A percentile compares a stretch with the other conserved stretches of the same genome.
Evolutionary conservation across 139 green algal species (phyloP).

Genomic region (Chlorella sp.): DNA sequence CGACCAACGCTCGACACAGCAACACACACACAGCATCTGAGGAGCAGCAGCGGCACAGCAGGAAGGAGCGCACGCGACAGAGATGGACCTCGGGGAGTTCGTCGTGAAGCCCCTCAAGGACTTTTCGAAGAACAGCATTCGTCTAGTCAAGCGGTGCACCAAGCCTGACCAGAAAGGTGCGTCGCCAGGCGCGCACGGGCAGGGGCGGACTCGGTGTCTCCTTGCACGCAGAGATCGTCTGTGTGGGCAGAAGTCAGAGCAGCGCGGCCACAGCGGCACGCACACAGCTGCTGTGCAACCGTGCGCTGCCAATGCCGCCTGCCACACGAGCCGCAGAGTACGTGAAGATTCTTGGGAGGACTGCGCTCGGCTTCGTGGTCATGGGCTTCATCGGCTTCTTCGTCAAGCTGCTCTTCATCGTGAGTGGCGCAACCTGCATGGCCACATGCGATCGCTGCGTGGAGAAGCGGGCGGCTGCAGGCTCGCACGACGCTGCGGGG

Average conservation of each 20-base stretch:
- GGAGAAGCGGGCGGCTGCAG: too few species aligned
- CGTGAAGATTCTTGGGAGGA: slow-evolving; percentile 68
- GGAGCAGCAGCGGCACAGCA: too few species aligned
- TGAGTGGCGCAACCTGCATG: slow-evolving; percentile 39
- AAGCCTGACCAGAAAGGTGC: slow-evolving; percentile 90
- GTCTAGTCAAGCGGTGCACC: slow-evolving; percentile 88
- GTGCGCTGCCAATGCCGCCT: too few species aligned
- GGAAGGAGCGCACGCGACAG: too few species aligned
- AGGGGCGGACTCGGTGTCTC: too few species aligned
- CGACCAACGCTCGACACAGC: not conserved
- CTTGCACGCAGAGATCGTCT: too few species aligned
- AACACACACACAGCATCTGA: not conserved
- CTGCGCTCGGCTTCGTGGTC: slow-evolving; percentile 83
- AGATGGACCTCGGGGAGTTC: slow-evolving; percentile 60
- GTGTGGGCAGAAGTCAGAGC: too few species aligned
- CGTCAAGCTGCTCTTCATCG: slow-evolving; percentile 94
- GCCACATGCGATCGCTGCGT: too few species aligned
- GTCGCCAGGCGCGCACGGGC: too few species aligned
- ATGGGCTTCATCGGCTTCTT: slow-evolving; percentile 99
- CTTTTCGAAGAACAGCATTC: slow-evolving; percentile 85
- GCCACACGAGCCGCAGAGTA: not conserved
- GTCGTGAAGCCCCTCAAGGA: slow-evolving; percentile 70
- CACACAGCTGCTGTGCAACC: too few species aligned
- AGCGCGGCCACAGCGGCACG: too few species aligned
- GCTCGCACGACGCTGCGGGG: too few species aligned